Evolutionary conservation across 2,329 filamentous ascomycete genomes (phyloP).

Genomic region (Parafenestella ontariensis): DNA sequence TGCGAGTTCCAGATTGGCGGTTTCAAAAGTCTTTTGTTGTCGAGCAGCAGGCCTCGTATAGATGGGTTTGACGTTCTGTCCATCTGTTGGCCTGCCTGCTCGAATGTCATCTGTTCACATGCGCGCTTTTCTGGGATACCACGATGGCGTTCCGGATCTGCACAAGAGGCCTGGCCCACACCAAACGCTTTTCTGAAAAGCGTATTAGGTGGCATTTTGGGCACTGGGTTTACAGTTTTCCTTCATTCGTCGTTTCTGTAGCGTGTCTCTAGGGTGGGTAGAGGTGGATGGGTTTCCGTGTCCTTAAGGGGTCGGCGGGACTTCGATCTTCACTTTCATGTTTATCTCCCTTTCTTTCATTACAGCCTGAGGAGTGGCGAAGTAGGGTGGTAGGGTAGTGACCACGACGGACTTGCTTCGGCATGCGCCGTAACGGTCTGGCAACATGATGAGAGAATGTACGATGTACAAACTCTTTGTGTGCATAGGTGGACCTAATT

Average conservation of each 20-base stretch:
- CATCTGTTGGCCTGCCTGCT: slow-evolving; percentile 18
- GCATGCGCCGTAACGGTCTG: slow-evolving; percentile 28
- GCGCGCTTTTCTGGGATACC: slow-evolving; percentile 22
- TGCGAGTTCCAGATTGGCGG: slow-evolving; percentile 13
- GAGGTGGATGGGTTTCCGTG: slow-evolving; percentile 11
- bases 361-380: slow-evolving; percentile 3
- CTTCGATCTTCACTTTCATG: slow-evolving; percentile 14
- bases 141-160: slow-evolving; percentile 39
- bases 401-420: slow-evolving; percentile 32
- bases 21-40: slow-evolving; percentile 35
- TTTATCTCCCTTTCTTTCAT: slow-evolving; percentile 15
- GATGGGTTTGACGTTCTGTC: slow-evolving; percentile 22
- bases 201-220: slow-evolving; percentile 26
- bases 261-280: slow-evolving; percentile 17
- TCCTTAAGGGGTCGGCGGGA: slow-evolving; percentile 6
- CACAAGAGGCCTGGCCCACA: slow-evolving; percentile 18
- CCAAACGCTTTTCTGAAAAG: slow-evolving; percentile 29
- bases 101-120: slow-evolving; percentile 15
- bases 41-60: slow-evolving; percentile 17
- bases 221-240: slow-evolving; percentile 13
- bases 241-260: slow-evolving; percentile 18
- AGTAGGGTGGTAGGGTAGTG: slow-evolving; percentile 7
- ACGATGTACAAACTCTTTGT: slow-evolving; percentile 30
- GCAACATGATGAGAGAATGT: slow-evolving; percentile 27
- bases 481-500: slow-evolving; percentile 43